Base-by-base conservation (phyloP, 257 asterid genomes). In the Phtheirospermum japonicum region DNA sequence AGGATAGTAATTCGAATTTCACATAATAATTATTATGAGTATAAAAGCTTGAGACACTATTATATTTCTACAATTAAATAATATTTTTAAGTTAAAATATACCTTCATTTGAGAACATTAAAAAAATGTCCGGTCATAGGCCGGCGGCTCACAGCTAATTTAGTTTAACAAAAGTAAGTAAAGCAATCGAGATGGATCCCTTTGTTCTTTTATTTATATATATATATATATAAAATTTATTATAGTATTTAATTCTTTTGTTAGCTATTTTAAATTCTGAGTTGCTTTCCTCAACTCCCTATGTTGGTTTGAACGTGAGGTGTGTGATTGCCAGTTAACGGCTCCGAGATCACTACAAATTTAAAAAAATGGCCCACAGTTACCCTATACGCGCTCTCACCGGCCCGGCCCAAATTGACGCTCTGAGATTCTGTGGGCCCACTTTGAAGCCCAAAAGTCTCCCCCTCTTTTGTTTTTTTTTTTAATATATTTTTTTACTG, bases 291-390 rank as follows among this genome's bases (percentile, higher is more conserved):
- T 9, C 11, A 36, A 36, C 10, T 36, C 11, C 42, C 11, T 1
- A 65, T 71, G 84, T 23, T 23, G 3, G 28, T 23, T 23, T 23
- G 2, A 23, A 23, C 28, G 28, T 23, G 28, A 23, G 28, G 28
- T 23, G n/a, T 3, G 3, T 23, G 1, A 85, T 85, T 77, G 85
- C 17, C 40, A 45, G 79, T 70, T 30, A 79, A 83, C 85, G 83
- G 88, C 86, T 83, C 73, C 26, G 57, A 63, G 48, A 57, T 10
- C 51, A 13, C 19, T 17, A 43, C 17, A 42, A 3, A 60, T 73
- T 59, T 42, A 71, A 62, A 66, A 20, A 17, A 4, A 46, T 30
- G 69, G 84, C 68, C 58, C 80, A 82, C 52, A n/a, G 7, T 36
- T 13, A 10, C 8, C 2, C 40, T 13, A 20, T 19, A 61, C 74